Evolutionary conservation across 441 rosid genomes (phyloP).

Genomic region (Erysimum cheiri): DNA sequence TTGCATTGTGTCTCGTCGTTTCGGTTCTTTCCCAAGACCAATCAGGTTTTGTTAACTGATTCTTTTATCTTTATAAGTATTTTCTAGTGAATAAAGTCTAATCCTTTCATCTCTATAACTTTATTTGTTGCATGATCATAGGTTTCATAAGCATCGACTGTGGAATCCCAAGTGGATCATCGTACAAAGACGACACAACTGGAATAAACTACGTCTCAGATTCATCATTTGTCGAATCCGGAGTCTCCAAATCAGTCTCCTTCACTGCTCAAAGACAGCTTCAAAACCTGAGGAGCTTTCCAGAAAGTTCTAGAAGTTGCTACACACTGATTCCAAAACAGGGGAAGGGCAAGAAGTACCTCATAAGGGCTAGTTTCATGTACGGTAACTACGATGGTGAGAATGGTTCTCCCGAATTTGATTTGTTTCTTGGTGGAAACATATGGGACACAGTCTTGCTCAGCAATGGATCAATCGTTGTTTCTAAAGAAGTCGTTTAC

Average conservation of each 20-base stretch:
- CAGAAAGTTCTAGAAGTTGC: slow-evolving; percentile 56
- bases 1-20: slow-evolving; percentile 22
- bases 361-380: slow-evolving; percentile 64
- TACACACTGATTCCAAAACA: slow-evolving; percentile 55
- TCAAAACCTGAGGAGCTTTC: slow-evolving; percentile 53
- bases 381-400: slow-evolving; percentile 62
- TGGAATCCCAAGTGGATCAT: slow-evolving; percentile 43
- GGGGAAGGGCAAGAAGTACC: slow-evolving; percentile 48
- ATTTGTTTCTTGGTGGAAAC: slow-evolving; percentile 54
- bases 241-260: slow-evolving; percentile 24
- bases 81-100: neutral
- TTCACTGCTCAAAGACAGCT: slow-evolving; percentile 28
- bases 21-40: slow-evolving; percentile 33
- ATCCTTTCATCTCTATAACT: neutral
- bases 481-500: slow-evolving; percentile 52
- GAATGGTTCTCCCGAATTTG: slow-evolving; percentile 46
- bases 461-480: slow-evolving; percentile 39
- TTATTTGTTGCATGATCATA: neutral
- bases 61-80: neutral
- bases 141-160: slow-evolving; percentile 47
- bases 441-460: slow-evolving; percentile 49
- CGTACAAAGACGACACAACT: slow-evolving; percentile 37
- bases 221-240: slow-evolving; percentile 36
- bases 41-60: slow-evolving; percentile 23
- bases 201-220: slow-evolving; percentile 42